These are phyloP conservation scores for Geotrichum histeridarum DNA, from an alignment of 1,139 yeast species.

Conservation along the genomic window DNA sequence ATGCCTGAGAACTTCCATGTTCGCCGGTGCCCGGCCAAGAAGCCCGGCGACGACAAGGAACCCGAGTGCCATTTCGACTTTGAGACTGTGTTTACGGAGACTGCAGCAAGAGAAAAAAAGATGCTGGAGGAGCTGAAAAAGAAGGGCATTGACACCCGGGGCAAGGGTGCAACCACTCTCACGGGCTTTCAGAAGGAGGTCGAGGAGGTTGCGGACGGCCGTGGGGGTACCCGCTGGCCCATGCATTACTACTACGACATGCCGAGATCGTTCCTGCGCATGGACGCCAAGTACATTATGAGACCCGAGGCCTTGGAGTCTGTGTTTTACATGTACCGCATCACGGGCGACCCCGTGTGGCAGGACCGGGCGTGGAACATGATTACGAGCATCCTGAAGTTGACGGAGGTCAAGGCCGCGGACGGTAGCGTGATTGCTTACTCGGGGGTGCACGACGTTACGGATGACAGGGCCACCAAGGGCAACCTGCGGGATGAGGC, in stretches of 20 bases:
- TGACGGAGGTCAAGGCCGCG: constrained; percentile 18
- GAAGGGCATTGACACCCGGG: neutral
- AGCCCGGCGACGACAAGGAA: constrained; percentile 26
- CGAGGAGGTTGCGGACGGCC: constrained; percentile 20
- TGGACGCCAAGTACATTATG: constrained; percentile 53
- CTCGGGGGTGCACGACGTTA: constrained; percentile 52
- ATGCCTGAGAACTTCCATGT: constrained; percentile 45
- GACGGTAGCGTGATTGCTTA: constrained; percentile 21
- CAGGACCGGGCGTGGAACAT: constrained; percentile 66
- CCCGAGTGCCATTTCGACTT: constrained; percentile 25
- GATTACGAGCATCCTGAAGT: constrained; percentile 47
- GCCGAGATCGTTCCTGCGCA: constrained; percentile 36
- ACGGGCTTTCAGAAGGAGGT: neutral
- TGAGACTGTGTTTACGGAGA: constrained; percentile 14
- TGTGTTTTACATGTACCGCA: constrained; percentile 63
- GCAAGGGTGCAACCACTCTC: neutral
- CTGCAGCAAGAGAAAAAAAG: neutral
- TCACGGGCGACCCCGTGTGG: constrained; percentile 69
- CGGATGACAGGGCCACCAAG: constrained; percentile 28
- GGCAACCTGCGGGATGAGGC: constrained; percentile 42
- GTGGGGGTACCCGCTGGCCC: constrained; percentile 27
- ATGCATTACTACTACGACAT: constrained; percentile 33
- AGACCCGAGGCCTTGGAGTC: constrained; percentile 78
- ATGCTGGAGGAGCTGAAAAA: neutral
- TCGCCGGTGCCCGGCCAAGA: constrained; percentile 36